phyloP scores from a whole-genome alignment of 768 basidiomycete species.

The Calocera cornea region DNA sequence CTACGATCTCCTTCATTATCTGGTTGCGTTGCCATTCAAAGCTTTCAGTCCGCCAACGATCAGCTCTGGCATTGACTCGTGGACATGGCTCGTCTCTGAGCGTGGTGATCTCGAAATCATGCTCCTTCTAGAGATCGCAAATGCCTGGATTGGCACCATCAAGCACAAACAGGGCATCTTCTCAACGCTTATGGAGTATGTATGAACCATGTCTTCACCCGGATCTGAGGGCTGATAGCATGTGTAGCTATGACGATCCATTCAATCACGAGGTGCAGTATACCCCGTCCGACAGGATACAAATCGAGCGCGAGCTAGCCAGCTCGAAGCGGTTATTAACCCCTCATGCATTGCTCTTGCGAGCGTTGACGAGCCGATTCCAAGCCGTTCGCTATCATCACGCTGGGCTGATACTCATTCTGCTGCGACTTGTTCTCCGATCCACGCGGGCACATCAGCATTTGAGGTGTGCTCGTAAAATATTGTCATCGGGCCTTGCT shows the following conservation, averaged over 20 bases:
- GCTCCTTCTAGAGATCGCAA: constrained; percentile 70
- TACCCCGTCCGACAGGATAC: constrained; percentile 75
- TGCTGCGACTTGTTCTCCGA: constrained; percentile 73
- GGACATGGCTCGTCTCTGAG: constrained; percentile 92
- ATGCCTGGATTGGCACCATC: constrained; percentile 79
- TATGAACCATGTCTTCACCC: constrained; percentile 9
- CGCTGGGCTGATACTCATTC: constrained; percentile 69
- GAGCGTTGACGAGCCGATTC: constrained; percentile 80
- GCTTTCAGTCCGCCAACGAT: constrained; percentile 78
- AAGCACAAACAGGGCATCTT: constrained; percentile 70
- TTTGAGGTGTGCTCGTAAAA: constrained; percentile 47
- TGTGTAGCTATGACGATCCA: constrained; percentile 65
- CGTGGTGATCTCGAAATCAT: constrained; percentile 69
- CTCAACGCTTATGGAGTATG: constrained; percentile 66
- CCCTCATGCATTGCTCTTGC: constrained; percentile 72
- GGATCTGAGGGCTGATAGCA: not conserved
- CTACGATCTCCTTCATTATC: constrained; percentile 68
- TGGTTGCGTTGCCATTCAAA: constrained; percentile 79
- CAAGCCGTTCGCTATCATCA: constrained; percentile 87
- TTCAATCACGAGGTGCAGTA: constrained; percentile 77
- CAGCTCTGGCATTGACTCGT: constrained; percentile 78
- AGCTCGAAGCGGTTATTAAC: constrained; percentile 62
- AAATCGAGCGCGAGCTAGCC: constrained; percentile 56
- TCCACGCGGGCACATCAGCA: constrained; percentile 53
- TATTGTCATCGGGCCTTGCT: not conserved